phyloP scores from a whole-genome alignment of 2,329 filamentous ascomycete genomes.

The Neonectria hederae region DNA sequence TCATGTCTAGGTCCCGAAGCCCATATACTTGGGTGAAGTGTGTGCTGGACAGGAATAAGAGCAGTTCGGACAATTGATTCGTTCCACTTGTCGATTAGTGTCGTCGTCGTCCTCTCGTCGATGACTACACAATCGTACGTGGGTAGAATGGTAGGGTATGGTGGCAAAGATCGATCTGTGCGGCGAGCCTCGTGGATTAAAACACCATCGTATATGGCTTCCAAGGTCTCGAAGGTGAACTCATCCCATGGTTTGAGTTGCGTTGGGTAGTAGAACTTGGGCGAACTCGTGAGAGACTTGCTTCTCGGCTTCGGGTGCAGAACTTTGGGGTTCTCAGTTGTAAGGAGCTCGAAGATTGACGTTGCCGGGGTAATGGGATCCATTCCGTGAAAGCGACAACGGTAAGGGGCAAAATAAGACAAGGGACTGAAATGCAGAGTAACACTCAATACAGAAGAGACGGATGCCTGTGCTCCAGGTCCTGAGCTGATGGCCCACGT shows the following conservation, averaged over 20 bases:
- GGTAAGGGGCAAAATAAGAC: neutral
- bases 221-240: neutral
- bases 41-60: neutral
- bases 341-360: neutral
- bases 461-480: neutral
- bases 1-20: neutral
- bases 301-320: neutral
- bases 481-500: too few species aligned
- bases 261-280: neutral
- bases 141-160: neutral
- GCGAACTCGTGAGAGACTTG: neutral
- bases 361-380: neutral
- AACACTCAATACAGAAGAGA: neutral
- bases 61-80: neutral
- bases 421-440: neutral
- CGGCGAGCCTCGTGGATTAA: neutral
- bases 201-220: neutral
- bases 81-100: neutral
- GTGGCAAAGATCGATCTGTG: neutral
- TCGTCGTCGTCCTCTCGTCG: neutral
- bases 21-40: neutral
- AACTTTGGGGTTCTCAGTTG: neutral
- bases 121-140: neutral
- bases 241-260: neutral
- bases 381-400: neutral